Percentiles rank a stretch among this genome's conserved stretches.
These are phyloP conservation scores for Chaetomium cochliodes DNA, from an alignment of 495 filamentous ascomycete species.

Conservation along the genomic window DNA sequence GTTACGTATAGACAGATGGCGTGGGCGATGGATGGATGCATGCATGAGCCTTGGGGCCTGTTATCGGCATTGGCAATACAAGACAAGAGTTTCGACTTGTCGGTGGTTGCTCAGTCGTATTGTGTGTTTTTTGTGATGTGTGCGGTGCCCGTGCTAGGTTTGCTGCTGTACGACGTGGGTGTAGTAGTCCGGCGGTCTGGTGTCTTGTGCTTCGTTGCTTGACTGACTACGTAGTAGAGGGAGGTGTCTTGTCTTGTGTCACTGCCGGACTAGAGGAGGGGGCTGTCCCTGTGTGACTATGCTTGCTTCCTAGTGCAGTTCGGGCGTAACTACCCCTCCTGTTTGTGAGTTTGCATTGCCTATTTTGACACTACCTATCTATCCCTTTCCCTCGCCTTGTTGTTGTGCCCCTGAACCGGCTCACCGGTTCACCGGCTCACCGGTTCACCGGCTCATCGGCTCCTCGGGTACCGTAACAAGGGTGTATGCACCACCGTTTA, in stretches of 20 bases:
- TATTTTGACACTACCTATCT: background rate
- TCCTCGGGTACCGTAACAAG: background rate
- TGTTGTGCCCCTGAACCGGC: background rate
- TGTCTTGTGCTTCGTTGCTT: background rate
- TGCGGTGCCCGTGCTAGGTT: background rate
- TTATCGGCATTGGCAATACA: background rate
- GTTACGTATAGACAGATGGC: background rate
- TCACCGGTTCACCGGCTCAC: too few relatives aligned
- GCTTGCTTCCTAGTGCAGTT: background rate
- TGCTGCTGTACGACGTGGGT: background rate
- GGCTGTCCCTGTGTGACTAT: background rate
- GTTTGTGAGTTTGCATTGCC: background rate
- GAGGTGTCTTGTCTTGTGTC: background rate
- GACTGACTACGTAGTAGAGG: background rate
- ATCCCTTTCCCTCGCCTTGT: background rate
- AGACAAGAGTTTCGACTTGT: background rate
- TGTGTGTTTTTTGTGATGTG: background rate
- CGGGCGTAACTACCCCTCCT: background rate
- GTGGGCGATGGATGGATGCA: background rate
- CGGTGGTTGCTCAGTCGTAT: background rate
- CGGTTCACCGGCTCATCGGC: too few relatives aligned
- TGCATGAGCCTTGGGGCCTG: background rate
- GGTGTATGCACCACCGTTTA: background rate
- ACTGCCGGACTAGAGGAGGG: background rate
- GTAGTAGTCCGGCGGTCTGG: background rate